Conservation (phyloP, 148 eudicot species). For the Dysphania ambrosioides region DNA sequence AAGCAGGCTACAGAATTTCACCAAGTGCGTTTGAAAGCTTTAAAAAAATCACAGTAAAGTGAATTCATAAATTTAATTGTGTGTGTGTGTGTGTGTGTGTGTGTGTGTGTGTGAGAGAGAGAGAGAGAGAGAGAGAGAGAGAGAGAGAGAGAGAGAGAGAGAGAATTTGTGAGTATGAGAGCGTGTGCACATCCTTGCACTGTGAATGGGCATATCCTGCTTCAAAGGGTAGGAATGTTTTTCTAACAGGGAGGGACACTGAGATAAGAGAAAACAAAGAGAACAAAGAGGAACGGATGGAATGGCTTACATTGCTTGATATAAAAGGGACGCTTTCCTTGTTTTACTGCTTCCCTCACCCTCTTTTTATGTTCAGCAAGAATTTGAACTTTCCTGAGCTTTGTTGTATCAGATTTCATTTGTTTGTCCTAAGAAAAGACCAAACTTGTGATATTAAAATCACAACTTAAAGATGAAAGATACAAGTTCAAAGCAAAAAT, state of each 20-base stretch:
- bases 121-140: too few species aligned
- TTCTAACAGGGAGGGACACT: not conserved
- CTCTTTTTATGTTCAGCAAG: conserved; percentile 84
- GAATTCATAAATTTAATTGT: too few species aligned
- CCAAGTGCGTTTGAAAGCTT: too few species aligned
- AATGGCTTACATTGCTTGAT: conserved; percentile 63
- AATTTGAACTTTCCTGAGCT: conserved; percentile 52
- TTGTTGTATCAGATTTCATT: conserved; percentile 56
- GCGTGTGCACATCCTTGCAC: not conserved
- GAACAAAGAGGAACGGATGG: conserved; percentile 15
- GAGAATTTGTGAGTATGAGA: too few species aligned
- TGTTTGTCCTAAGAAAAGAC: conserved; percentile 51
- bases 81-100: too few species aligned
- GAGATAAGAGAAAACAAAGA: not conserved
- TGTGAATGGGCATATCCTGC: not conserved
- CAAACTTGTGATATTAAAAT: conserved; percentile 11
- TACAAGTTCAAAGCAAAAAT: conserved; percentile 1
- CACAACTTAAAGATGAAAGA: too few species aligned
- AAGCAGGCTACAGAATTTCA: too few species aligned
- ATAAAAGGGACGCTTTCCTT: conserved; percentile 83
- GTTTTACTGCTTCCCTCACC: conserved; percentile 84
- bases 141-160: too few species aligned
- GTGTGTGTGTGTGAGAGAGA: too few species aligned
- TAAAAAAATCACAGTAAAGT: too few species aligned
- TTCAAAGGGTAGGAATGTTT: not conserved